These are phyloP conservation scores for Leucoagaricus sp. DNA, from an alignment of 1,284 basidiomycete genomes.

Conservation along the genomic window DNA sequence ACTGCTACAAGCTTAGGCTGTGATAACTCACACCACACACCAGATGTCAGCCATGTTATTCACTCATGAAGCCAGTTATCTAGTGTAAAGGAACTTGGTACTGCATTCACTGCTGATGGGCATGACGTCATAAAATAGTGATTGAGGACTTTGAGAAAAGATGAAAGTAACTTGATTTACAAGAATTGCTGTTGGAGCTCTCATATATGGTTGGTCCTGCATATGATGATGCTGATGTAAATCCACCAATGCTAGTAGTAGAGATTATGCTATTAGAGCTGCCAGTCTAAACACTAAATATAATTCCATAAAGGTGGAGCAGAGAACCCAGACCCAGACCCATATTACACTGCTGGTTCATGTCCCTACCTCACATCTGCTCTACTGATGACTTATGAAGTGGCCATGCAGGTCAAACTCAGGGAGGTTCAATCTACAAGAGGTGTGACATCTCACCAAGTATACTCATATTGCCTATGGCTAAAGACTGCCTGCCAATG, in stretches of 20 bases:
- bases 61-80: constrained; percentile 8
- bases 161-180: constrained; percentile 30
- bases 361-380: constrained; percentile 51
- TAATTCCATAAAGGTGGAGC: constrained; percentile 35
- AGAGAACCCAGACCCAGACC: constrained; percentile 68
- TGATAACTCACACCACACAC: constrained; percentile 11
- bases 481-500: constrained; percentile 34
- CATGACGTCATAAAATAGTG: constrained; percentile 36
- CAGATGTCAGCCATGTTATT: constrained; percentile 21
- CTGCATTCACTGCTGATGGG: constrained; percentile 47
- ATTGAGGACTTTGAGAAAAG: constrained; percentile 37
- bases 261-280: constrained; percentile 31
- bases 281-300: constrained; percentile 23
- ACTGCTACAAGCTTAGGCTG: neutral
- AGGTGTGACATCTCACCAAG: constrained; percentile 21
- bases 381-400: constrained; percentile 30
- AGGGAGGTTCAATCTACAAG: constrained; percentile 30
- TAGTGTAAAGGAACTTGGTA: constrained; percentile 36
- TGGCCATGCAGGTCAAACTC: constrained; percentile 34
- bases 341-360: constrained; percentile 59
- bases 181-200: constrained; percentile 20
- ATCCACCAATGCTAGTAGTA: constrained; percentile 41
- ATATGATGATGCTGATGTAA: constrained; percentile 55
- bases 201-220: constrained; percentile 42
- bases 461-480: constrained; percentile 47